Conservation (phyloP, 768 basidiomycete species). For the Naganishia friedmannii region DNA sequence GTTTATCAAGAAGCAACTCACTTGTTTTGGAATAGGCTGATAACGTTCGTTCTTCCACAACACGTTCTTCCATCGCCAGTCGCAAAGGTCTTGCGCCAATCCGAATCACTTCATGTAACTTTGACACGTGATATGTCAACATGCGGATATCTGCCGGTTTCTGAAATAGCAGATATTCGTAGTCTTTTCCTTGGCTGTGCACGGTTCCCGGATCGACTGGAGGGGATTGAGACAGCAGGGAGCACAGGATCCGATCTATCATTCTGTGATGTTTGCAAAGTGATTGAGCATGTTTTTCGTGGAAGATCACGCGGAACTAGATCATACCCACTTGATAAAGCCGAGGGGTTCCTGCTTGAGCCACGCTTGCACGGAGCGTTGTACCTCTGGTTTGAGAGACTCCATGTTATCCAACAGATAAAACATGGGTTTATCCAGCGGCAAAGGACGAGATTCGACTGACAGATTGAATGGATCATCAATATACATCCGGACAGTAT, state of each 20-base stretch:
- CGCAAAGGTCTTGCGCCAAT: conserved; percentile 10
- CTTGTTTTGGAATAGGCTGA: conserved; percentile 10
- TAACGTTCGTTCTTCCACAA: background rate
- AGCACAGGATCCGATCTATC: conserved; percentile 18
- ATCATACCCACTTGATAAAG: background rate
- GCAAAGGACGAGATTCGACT: background rate
- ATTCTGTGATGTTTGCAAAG: background rate
- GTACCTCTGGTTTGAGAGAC: background rate
- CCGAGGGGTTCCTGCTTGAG: conserved; percentile 16
- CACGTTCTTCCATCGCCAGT: conserved; percentile 13
- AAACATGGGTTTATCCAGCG: conserved; percentile 19
- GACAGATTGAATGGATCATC: background rate
- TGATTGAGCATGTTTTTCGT: too few species aligned
- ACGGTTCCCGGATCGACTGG: background rate
- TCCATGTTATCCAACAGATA: conserved; percentile 8
- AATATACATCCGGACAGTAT: too few species aligned
- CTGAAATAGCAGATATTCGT: conserved; percentile 6
- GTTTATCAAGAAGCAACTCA: background rate
- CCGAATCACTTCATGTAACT: conserved; percentile 13
- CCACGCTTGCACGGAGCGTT: conserved; percentile 18
- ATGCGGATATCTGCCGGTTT: conserved; percentile 13
- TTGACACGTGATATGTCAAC: conserved; percentile 11
- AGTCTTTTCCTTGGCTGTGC: background rate
- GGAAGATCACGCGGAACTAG: background rate
- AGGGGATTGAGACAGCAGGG: conserved; percentile 1